Evolutionary conservation across 179 eudicot species (phyloP).

Genomic region (Pouteria campechiana): DNA sequence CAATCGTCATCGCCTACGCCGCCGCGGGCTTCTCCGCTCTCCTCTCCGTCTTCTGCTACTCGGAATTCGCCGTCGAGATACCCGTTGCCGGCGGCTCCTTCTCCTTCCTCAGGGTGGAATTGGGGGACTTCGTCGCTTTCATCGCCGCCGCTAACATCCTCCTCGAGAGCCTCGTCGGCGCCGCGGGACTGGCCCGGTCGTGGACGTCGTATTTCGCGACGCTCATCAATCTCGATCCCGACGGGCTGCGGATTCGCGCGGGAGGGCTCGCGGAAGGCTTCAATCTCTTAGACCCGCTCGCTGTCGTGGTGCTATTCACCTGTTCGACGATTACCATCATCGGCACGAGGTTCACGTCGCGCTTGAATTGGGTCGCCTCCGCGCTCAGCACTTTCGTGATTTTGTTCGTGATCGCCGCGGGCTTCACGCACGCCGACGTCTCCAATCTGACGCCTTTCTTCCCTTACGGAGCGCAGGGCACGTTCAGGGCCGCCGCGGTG

Average conservation of each 20-base stretch:
- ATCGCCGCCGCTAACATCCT: conserved; percentile 83
- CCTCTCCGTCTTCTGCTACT: conserved; percentile 79
- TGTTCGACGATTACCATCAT: conserved; percentile 59
- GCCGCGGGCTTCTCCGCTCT: conserved; percentile 80
- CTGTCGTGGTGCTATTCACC: conserved; percentile 40
- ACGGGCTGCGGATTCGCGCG: conserved; percentile 47
- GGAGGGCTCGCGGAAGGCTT: conserved; percentile 42
- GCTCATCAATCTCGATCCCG: conserved; percentile 36
- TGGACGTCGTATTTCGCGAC: conserved; percentile 84
- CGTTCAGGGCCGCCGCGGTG: conserved; percentile 76
- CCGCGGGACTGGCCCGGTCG: conserved; percentile 78
- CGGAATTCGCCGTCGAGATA: conserved; percentile 78
- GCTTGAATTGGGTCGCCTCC: conserved; percentile 58
- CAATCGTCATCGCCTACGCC: conserved; percentile 59
- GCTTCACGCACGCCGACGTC: conserved; percentile 44
- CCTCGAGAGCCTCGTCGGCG: conserved; percentile 75
- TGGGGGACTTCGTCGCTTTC: conserved; percentile 81
- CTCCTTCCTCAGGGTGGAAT: conserved; percentile 64
- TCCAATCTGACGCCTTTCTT: conserved; percentile 64
- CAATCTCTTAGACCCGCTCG: conserved; percentile 70
- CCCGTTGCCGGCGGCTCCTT: conserved; percentile 94
- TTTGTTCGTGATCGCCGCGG: conserved; percentile 55
- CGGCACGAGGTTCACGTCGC: conserved; percentile 48
- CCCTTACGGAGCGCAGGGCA: conserved; percentile 68
- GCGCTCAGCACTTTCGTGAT: conserved; percentile 45